phyloP scores from a whole-genome alignment of 129 eudicot species.

The Kitagawia praeruptora region DNA sequence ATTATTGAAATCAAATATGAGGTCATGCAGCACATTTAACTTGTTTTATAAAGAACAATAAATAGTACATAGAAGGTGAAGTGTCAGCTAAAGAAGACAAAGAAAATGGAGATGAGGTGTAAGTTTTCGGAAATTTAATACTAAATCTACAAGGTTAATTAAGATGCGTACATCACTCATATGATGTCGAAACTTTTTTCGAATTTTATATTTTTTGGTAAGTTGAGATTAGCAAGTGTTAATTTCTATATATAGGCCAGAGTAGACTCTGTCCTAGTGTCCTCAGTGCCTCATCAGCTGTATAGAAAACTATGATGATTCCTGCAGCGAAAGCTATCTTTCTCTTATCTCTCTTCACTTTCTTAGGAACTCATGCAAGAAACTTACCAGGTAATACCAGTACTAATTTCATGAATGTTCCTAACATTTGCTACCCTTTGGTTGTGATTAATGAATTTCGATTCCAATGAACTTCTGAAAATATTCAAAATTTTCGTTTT shows the following conservation, averaged over 20 bases:
- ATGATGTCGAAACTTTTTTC: not conserved
- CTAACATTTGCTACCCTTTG: not conserved
- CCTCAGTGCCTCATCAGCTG: not conserved
- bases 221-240: not conserved
- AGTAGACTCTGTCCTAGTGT: not conserved
- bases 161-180: not conserved
- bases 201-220: not conserved
- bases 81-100: not conserved
- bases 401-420: not conserved
- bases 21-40: not conserved
- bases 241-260: not conserved
- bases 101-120: not conserved
- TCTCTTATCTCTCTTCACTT: not conserved
- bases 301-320: not conserved
- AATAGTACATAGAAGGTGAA: not conserved
- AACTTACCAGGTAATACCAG: not conserved
- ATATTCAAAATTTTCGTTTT: too few species aligned
- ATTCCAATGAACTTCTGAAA: not conserved
- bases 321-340: not conserved
- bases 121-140: not conserved
- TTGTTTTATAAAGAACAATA: not conserved
- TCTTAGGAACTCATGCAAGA: constrained; percentile 6
- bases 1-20: not conserved
- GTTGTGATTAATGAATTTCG: not conserved
- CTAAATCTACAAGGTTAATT: not conserved